These are phyloP conservation scores for Halophytophthora polymorphica DNA, from an alignment of 352 stramenopile species.

Conservation along the genomic window DNA sequence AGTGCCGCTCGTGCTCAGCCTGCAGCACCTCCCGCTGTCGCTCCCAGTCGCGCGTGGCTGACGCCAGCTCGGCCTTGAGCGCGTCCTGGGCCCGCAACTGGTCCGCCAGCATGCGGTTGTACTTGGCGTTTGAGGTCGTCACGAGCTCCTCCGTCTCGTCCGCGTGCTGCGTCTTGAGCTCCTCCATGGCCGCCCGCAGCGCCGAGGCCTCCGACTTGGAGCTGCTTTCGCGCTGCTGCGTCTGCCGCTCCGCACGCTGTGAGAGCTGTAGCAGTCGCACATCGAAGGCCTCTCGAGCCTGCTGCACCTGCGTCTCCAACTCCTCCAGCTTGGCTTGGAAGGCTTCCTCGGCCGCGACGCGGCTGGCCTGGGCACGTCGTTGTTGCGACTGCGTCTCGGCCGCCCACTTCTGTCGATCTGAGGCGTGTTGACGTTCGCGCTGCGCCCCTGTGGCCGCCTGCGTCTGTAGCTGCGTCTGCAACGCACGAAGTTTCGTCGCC, in stretches of 20 bases:
- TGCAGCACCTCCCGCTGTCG: constrained; percentile 18
- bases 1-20: constrained; percentile 18
- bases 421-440: constrained; percentile 24
- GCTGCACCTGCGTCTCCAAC: constrained; percentile 41
- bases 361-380: constrained; percentile 29
- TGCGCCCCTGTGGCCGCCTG: constrained; percentile 28
- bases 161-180: constrained; percentile 35
- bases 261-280: constrained; percentile 40
- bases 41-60: constrained; percentile 17
- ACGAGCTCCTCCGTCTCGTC: constrained; percentile 68
- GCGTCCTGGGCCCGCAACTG: constrained; percentile 64
- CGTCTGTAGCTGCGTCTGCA: constrained; percentile 40
- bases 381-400: constrained; percentile 19
- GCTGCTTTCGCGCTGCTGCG: constrained; percentile 25
- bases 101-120: constrained; percentile 69
- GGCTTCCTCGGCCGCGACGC: constrained; percentile 15
- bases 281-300: constrained; percentile 36
- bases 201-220: constrained; percentile 8
- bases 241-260: constrained; percentile 8
- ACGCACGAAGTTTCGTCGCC: constrained; percentile 38
- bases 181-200: constrained; percentile 23
- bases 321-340: constrained; percentile 45
- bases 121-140: constrained; percentile 65
- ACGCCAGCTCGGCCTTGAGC: constrained; percentile 28
- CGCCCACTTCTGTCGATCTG: constrained; percentile 15